Percentiles rank a stretch among this genome's conserved stretches.
Conservation (phyloP, 305 asterid species). For the Stenogyne calaminthoides region DNA sequence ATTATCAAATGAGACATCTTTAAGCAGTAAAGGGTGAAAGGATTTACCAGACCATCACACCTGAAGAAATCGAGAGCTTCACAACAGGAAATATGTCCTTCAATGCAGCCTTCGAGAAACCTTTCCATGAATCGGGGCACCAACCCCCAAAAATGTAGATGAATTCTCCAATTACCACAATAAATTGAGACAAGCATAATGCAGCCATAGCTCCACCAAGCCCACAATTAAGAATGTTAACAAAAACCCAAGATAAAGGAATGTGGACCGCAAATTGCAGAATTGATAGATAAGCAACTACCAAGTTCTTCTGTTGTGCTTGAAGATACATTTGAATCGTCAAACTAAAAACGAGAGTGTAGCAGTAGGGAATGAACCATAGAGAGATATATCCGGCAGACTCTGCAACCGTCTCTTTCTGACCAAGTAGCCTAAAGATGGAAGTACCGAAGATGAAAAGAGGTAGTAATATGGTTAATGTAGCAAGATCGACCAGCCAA, state of each 20-base stretch:
- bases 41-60: conserved; percentile 44
- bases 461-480: conserved; percentile 47
- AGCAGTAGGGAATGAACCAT: conserved; percentile 46
- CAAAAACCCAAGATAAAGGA: conserved; percentile 42
- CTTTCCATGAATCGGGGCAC: conserved; percentile 45
- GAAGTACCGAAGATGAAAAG: conserved; percentile 43
- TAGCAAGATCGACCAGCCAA: conserved; percentile 50
- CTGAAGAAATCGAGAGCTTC: conserved; percentile 44
- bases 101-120: conserved; percentile 40
- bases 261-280: conserved; percentile 38
- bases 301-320: conserved; percentile 49
- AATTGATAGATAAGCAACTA: conserved; percentile 38
- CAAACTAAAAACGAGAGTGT: conserved; percentile 39
- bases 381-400: conserved; percentile 47
- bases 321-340: conserved; percentile 48
- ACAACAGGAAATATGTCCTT: conserved; percentile 46
- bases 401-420: conserved; percentile 36
- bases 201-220: conserved; percentile 45
- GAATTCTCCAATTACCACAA: conserved; percentile 39
- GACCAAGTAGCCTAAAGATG: conserved; percentile 50
- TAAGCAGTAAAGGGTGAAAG: background rate
- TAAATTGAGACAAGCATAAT: conserved; percentile 34
- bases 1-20: no score
- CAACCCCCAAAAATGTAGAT: conserved; percentile 44
- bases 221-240: conserved; percentile 34